Percentiles rank a stretch among this genome's conserved stretches.
These are phyloP conservation scores for Cladosporium sp. DNA, from an alignment of 2,329 filamentous ascomycete species.

Conservation along the genomic window DNA sequence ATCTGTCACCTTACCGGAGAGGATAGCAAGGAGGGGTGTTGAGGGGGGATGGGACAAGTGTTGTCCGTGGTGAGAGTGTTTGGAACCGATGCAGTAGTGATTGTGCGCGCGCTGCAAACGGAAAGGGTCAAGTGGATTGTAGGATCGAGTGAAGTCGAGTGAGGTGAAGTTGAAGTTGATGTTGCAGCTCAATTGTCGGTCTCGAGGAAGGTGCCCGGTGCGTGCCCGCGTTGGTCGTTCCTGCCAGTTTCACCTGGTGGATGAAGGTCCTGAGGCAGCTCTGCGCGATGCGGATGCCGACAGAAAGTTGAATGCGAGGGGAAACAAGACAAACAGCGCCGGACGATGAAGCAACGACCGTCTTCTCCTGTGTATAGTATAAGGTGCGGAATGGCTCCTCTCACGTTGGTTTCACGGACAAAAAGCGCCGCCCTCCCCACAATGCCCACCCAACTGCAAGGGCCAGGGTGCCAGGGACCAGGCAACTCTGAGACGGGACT, in stretches of 20 bases:
- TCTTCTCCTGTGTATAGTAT: neutral
- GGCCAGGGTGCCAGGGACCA: slow-evolving; percentile 3
- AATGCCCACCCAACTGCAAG: neutral
- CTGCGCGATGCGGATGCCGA: neutral
- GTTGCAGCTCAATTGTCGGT: neutral
- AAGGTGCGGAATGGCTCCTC: neutral
- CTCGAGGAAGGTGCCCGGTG: neutral
- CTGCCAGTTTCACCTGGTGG: neutral
- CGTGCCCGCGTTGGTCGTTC: neutral
- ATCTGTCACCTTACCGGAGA: slow-evolving; percentile 1
- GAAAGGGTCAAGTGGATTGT: neutral
- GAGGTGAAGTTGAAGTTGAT: neutral
- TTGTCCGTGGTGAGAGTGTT: too few relatives aligned
- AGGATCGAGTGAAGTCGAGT: neutral
- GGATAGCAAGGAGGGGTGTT: neutral
- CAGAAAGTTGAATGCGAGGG: neutral
- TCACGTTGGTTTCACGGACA: slow-evolving; percentile 10
- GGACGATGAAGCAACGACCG: neutral
- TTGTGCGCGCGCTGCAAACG: neutral
- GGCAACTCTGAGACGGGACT: neutral
- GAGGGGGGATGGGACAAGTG: neutral
- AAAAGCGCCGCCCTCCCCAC: slow-evolving; percentile 11
- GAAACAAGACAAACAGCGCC: neutral
- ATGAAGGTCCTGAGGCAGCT: slow-evolving; percentile 2
- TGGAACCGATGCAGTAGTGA: too few relatives aligned